These are phyloP conservation scores for Hymenoscyphus linearis DNA, from an alignment of 2,329 filamentous ascomycete genomes.

Conservation along the genomic window DNA sequence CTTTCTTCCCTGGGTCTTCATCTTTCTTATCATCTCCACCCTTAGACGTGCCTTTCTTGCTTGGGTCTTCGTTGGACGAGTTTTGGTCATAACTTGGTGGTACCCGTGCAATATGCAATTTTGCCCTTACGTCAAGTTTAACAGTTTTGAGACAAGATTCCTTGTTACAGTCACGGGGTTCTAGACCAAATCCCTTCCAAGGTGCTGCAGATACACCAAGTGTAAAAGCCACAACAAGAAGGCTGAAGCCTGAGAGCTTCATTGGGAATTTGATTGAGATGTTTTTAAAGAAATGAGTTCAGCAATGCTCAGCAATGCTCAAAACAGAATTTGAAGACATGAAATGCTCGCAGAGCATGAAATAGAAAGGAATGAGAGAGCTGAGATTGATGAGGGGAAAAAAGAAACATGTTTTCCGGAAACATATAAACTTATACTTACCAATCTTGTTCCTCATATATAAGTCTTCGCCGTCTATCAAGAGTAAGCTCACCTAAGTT, in stretches of 20 bases:
- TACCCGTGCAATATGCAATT: background rate
- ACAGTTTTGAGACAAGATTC: background rate
- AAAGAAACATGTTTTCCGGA: background rate
- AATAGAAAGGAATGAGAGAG: background rate
- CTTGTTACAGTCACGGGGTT: background rate
- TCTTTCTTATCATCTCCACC: too few species aligned
- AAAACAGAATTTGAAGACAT: background rate
- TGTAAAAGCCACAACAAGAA: slow-evolving; percentile 5
- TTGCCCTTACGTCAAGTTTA: background rate
- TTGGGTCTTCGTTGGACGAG: too few species aligned
- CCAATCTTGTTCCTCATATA: background rate
- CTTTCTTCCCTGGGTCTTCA: background rate
- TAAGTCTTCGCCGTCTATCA: too few species aligned
- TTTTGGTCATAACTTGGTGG: background rate
- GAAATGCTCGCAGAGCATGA: slow-evolving; percentile 4
- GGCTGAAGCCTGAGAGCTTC: slow-evolving; percentile 6
- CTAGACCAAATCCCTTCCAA: background rate
- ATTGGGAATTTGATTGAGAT: background rate
- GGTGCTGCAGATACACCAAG: slow-evolving; percentile 7
- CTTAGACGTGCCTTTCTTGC: background rate
- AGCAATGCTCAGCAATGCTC: slow-evolving; percentile 7
- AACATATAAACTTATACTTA: background rate
- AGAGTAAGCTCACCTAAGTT: too few species aligned
- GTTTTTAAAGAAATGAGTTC: background rate
- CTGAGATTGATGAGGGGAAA: background rate